These are phyloP conservation scores for Henningerozyma blattae DNA, from an alignment of 805 yeast genomes.

Conservation along the genomic window DNA sequence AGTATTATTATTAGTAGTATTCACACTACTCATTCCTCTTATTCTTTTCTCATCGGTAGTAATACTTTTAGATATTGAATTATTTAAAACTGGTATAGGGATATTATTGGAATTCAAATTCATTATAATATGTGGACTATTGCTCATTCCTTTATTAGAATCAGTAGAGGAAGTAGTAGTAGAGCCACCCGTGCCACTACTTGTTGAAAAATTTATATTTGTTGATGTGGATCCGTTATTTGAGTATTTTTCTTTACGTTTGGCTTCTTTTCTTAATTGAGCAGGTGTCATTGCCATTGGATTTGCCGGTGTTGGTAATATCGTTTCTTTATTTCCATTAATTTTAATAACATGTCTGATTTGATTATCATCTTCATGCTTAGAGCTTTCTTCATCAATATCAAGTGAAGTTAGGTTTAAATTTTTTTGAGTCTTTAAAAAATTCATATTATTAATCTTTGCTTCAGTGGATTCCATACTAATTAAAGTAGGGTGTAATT, in stretches of 20 bases:
- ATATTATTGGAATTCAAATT: neutral
- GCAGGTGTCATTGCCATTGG: conserved; percentile 22
- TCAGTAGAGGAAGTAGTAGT: no score
- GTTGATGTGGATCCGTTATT: neutral
- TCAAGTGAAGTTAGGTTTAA: neutral
- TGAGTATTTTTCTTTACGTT: conserved; percentile 2
- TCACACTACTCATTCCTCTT: neutral
- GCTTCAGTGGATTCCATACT: neutral
- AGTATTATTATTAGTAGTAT: neutral
- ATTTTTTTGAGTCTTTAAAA: neutral
- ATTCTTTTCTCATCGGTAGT: neutral
- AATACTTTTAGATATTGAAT: no score
- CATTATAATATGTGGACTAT: no score
- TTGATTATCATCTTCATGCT: conserved; percentile 12
- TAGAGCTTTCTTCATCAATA: no score
- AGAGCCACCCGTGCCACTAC: no score
- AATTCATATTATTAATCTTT: neutral
- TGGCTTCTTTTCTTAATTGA: conserved; percentile 20
- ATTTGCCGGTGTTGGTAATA: conserved; percentile 23
- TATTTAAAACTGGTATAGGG: neutral
- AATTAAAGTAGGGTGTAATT: conserved; percentile 52
- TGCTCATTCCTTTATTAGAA: no score
- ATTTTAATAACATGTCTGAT: conserved; percentile 27
- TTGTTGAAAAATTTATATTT: neutral
- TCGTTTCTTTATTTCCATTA: conserved; percentile 28